phyloP scores from a whole-genome alignment of 2,329 filamentous ascomycete genomes.

The Colletotrichum ledebouriae region DNA sequence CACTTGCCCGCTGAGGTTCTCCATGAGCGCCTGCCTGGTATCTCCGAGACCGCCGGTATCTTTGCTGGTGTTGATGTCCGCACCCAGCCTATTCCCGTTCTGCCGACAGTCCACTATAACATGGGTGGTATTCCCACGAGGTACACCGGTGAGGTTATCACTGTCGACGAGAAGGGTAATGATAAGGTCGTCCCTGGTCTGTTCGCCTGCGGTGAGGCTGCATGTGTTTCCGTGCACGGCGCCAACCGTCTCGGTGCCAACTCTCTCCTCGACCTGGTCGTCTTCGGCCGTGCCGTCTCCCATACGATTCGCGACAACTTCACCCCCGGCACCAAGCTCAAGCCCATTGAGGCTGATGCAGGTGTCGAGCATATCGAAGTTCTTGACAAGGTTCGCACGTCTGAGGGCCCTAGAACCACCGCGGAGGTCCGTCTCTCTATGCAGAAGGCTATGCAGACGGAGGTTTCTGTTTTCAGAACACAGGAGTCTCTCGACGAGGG shows the following conservation, averaged over 20 bases:
- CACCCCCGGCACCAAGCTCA: conserved; percentile 83
- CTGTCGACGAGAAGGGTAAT: conserved; percentile 85
- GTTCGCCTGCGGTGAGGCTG: conserved; percentile 96
- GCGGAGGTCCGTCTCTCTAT: conserved; percentile 90
- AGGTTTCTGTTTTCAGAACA: conserved; percentile 96
- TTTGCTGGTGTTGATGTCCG: conserved; percentile 97
- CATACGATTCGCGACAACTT: conserved; percentile 98
- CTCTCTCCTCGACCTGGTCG: conserved; percentile 96
- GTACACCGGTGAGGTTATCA: conserved; percentile 96
- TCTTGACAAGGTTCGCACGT: conserved; percentile 87
- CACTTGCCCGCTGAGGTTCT: conserved; percentile 93
- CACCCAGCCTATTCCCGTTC: conserved; percentile 96
- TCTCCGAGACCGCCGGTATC: conserved; percentile 97
- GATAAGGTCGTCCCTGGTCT: conserved; percentile 95
- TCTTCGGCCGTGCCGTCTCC: conserved; percentile 96
- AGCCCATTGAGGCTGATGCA: conserved; percentile 85
- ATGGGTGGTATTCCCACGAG: conserved; percentile 99
- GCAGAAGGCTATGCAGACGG: conserved; percentile 99
- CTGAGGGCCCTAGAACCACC: conserved; percentile 87
- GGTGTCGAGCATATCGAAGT: conserved; percentile 89
- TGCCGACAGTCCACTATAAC: conserved; percentile 99
- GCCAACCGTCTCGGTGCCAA: conserved; percentile 98
- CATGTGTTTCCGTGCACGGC: conserved; percentile 97
- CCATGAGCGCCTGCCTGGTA: conserved; percentile 96
- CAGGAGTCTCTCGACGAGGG: conserved; percentile 95